Conservation (phyloP, 768 basidiomycete genomes). For the Boletellus emodensis region DNA sequence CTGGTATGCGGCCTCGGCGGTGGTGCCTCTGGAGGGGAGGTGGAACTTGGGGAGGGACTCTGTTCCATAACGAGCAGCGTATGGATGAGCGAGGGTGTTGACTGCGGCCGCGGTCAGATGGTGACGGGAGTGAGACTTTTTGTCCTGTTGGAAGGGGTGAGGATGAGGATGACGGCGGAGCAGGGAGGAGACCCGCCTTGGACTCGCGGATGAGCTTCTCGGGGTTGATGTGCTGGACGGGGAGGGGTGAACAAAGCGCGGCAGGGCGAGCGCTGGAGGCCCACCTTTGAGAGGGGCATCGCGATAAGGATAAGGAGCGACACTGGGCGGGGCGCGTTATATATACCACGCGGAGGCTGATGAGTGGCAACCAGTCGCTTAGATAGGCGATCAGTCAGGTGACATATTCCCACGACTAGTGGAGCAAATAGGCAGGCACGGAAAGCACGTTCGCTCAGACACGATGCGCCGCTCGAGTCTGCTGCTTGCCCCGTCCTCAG, state of each 20-base stretch:
- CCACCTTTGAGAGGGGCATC: conserved; percentile 64
- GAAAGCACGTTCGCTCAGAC: too few species aligned
- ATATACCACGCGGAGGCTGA: not conserved
- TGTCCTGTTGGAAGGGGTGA: conserved; percentile 38
- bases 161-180: not conserved
- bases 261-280: not conserved
- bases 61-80: conserved; percentile 65
- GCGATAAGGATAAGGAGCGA: not conserved
- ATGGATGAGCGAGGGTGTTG: conserved; percentile 39
- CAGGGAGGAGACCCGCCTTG: conserved; percentile 18
- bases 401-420: too few species aligned
- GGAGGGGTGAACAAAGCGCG: not conserved
- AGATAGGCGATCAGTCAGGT: too few species aligned
- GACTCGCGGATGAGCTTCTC: conserved; percentile 59
- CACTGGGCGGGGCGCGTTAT: conserved; percentile 7
- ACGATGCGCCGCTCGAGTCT: conserved; percentile 25
- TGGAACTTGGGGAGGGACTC: conserved; percentile 66
- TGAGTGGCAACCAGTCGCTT: too few species aligned
- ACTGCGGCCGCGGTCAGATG: conserved; percentile 34
- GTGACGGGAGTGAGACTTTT: conserved; percentile 35
- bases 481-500: conserved; percentile 26
- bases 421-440: too few species aligned
- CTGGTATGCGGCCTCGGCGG: conserved; percentile 49
- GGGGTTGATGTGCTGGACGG: conserved; percentile 58
- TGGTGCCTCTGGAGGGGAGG: conserved; percentile 57